Evolutionary conservation across 116 monocot genomes (phyloP).

Genomic region (Cymodocea nodosa): DNA sequence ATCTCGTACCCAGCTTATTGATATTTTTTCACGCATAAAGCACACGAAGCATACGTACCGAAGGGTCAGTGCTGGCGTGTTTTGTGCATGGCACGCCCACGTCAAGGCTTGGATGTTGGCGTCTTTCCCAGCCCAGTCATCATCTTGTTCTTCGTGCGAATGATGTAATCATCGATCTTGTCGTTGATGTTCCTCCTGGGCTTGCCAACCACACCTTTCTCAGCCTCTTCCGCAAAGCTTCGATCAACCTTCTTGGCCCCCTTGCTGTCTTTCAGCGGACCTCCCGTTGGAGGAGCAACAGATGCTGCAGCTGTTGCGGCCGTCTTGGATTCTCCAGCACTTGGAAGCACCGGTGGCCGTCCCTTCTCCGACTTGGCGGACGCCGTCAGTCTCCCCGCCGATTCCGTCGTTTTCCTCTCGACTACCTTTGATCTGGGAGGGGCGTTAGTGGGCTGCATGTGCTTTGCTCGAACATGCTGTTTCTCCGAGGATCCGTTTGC

Average conservation of each 20-base stretch:
- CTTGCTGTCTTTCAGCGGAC: not conserved
- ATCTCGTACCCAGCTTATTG: too few relatives aligned
- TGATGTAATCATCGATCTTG: conserved; percentile 2
- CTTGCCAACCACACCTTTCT: not conserved
- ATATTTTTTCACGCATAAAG: too few relatives aligned
- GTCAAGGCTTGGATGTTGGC: not conserved
- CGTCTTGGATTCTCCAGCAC: not conserved
- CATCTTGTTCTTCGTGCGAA: not conserved
- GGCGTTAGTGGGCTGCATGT: not conserved
- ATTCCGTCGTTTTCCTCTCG: too few relatives aligned
- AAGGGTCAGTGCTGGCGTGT: too few relatives aligned
- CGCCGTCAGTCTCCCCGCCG: not conserved
- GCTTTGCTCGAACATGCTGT: not conserved
- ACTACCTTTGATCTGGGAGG: not conserved
- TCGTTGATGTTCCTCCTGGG: conserved; percentile 4
- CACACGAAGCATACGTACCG: too few relatives aligned
- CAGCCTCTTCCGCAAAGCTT: not conserved
- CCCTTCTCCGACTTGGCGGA: too few relatives aligned
- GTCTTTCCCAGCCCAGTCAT: not conserved
- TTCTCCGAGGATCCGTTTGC: not conserved
- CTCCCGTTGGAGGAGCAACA: too few relatives aligned
- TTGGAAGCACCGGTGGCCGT: not conserved
- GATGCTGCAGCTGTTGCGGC: not conserved
- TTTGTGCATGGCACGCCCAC: too few relatives aligned
- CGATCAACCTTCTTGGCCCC: not conserved